Conservation (phyloP, 371 early-diverging fungal genomes). For the Mortierella sp. region DNA sequence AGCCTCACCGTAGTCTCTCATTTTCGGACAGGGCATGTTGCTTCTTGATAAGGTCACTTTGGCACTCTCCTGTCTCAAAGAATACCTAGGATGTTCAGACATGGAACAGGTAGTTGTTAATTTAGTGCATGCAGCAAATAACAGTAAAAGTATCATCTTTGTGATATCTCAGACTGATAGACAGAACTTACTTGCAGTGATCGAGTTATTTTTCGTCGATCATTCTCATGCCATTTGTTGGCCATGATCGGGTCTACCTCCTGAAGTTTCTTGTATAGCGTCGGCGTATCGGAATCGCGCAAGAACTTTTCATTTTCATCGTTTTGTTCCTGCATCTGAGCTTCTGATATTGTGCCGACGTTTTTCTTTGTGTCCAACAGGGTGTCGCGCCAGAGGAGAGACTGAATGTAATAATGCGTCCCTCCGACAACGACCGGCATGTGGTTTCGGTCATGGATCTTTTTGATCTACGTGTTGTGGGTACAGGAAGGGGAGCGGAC, state of each 20-base stretch:
- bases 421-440: conserved; percentile 95
- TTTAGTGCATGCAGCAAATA: too few relatives aligned
- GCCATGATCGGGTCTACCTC: conserved; percentile 91
- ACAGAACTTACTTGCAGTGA: conserved; percentile 73
- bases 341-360: conserved; percentile 29
- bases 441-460: conserved; percentile 72
- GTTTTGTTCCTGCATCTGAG: conserved; percentile 18
- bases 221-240: conserved; percentile 91
- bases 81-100: conserved; percentile 65
- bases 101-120: not conserved
- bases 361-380: conserved; percentile 60
- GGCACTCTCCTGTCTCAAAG: conserved; percentile 77
- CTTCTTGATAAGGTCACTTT: conserved; percentile 75
- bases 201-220: conserved; percentile 88
- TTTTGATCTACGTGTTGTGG: conserved; percentile 81
- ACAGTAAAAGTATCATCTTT: too few relatives aligned
- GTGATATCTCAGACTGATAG: too few relatives aligned
- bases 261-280: conserved; percentile 70
- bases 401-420: conserved; percentile 96
- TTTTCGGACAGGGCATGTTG: conserved; percentile 63
- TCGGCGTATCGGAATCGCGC: conserved; percentile 56
- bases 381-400: conserved; percentile 82
- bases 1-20: conserved; percentile 51
- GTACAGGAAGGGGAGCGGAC: too few relatives aligned
- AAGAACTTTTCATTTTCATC: conserved; percentile 50